A percentile compares a stretch with the other conserved stretches of the same genome.
phyloP scores from a whole-genome alignment of 208 protist genomes.

The Wallacemonas sp. region DNA sequence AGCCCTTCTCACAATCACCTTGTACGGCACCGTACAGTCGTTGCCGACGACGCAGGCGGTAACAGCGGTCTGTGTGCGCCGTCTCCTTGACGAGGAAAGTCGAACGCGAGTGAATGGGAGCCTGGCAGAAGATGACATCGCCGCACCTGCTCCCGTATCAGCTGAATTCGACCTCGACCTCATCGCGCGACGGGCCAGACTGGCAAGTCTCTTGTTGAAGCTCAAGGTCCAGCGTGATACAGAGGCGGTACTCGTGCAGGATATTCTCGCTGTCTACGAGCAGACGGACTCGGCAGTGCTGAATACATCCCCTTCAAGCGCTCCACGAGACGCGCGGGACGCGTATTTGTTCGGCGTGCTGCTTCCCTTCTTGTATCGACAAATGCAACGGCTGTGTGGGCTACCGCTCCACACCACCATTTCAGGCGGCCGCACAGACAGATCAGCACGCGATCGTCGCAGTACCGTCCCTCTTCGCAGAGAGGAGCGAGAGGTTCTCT shows the following conservation, averaged over 20 bases:
- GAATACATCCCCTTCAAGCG: no score
- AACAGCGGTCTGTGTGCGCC: not conserved
- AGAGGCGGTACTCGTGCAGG: not conserved
- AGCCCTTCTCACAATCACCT: not conserved
- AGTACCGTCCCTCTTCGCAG: not conserved
- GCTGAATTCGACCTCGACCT: not conserved
- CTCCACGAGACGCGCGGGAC: constrained; percentile 6
- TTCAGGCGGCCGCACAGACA: no score
- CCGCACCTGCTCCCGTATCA: no score
- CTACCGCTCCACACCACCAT: no score
- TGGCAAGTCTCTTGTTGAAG: not conserved
- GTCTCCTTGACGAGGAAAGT: not conserved
- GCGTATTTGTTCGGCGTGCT: not conserved
- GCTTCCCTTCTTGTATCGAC: not conserved
- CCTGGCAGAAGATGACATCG: no score
- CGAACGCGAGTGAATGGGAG: no score
- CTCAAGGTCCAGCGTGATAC: not conserved
- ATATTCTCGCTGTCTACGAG: not conserved
- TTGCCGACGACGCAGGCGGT: not conserved
- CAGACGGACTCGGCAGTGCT: not conserved
- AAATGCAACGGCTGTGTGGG: no score
- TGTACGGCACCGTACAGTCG: not conserved
- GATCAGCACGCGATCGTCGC: no score
- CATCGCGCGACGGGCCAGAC: not conserved
- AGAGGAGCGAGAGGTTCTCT: not conserved